Conservation (phyloP, 1,139 yeast species). For the Kurtzmaniella quercitrusa region DNA sequence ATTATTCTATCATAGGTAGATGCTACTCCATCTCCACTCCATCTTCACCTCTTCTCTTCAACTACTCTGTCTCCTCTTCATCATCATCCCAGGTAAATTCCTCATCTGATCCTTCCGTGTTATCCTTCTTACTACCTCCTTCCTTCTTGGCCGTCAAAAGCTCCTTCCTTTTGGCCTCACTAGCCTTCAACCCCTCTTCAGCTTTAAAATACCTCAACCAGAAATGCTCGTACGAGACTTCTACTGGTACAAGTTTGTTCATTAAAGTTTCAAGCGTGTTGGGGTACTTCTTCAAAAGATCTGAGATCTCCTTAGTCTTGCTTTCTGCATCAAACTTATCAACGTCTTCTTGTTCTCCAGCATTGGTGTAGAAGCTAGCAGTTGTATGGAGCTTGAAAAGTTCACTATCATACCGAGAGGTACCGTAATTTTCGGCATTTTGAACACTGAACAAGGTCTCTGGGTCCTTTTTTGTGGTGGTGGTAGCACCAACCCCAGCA, state of each 20-base stretch:
- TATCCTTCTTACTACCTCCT: slow-evolving; percentile 27
- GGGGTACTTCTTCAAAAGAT: slow-evolving; percentile 45
- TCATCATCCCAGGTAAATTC: slow-evolving; percentile 59
- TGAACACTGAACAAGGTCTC: slow-evolving; percentile 22
- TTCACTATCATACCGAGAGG: slow-evolving; percentile 39
- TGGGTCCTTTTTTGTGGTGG: slow-evolving; percentile 9
- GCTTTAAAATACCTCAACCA: slow-evolving; percentile 73
- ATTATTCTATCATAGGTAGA: too few species aligned
- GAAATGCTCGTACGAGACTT: slow-evolving; percentile 56
- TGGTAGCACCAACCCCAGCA: background rate
- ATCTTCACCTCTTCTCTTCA: too few species aligned
- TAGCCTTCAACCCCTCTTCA: slow-evolving; percentile 51
- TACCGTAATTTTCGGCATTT: slow-evolving; percentile 29
- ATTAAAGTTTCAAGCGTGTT: slow-evolving; percentile 51
- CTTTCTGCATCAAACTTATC: slow-evolving; percentile 39
- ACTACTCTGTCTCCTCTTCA: slow-evolving; percentile 46
- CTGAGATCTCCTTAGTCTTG: slow-evolving; percentile 51
- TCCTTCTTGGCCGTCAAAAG: slow-evolving; percentile 37
- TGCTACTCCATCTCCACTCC: too few species aligned
- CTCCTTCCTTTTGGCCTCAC: slow-evolving; percentile 64
- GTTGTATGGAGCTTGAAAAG: slow-evolving; percentile 38
- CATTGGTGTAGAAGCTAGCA: slow-evolving; percentile 15
- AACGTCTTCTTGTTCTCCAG: slow-evolving; percentile 13
- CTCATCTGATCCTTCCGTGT: slow-evolving; percentile 43
- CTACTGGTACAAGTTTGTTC: slow-evolving; percentile 65